Evolutionary conservation across 2,329 filamentous ascomycete genomes (phyloP).

Genomic region (Neonectria punicea): DNA sequence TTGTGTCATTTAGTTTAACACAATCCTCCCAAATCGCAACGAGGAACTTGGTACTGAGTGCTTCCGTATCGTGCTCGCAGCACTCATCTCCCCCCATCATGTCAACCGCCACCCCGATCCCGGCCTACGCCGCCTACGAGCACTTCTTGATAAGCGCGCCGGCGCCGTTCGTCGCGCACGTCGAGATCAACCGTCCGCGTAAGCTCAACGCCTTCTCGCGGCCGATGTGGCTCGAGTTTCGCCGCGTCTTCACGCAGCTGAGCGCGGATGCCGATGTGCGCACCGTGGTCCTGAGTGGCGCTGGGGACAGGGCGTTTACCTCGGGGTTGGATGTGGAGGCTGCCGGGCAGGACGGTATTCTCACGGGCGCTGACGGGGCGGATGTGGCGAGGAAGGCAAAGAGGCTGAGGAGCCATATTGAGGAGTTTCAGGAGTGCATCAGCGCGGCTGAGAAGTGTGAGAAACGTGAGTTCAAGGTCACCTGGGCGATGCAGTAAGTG

Average conservation of each 20-base stretch:
- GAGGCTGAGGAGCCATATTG: conserved; percentile 72
- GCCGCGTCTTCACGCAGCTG: conserved; percentile 75
- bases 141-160: conserved; percentile 82
- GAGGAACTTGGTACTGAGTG: no score
- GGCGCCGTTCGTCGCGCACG: conserved; percentile 79
- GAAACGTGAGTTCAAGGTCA: conserved; percentile 71
- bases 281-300: conserved; percentile 81
- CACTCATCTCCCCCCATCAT: conserved; percentile 19
- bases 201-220: conserved; percentile 92
- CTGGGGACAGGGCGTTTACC: conserved; percentile 86
- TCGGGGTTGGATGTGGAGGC: conserved; percentile 85
- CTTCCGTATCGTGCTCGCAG: neutral
- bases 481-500: neutral
- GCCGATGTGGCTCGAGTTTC: conserved; percentile 87
- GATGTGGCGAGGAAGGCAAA: conserved; percentile 75
- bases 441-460: conserved; percentile 83
- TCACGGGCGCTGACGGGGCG: conserved; percentile 45
- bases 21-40: neutral
- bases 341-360: conserved; percentile 64
- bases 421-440: conserved; percentile 84
- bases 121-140: conserved; percentile 62
- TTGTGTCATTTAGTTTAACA: neutral
- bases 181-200: conserved; percentile 87
- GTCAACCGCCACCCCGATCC: conserved; percentile 41
- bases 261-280: conserved; percentile 79